Base-by-base conservation (phyloP, 306 rosid genomes). In the Abrus precatorius region DNA sequence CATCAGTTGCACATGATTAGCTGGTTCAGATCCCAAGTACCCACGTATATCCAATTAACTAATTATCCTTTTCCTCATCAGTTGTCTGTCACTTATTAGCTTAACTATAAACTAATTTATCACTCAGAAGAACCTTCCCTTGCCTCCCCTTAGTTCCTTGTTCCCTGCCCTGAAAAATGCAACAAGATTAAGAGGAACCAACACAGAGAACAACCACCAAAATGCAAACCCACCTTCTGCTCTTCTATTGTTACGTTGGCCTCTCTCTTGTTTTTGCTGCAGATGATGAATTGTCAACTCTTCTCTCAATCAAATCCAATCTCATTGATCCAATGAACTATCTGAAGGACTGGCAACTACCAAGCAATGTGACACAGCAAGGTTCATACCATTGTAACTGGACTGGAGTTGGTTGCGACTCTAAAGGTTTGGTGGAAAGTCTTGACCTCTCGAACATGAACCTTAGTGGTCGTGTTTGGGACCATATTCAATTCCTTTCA, bases 391-490 rank as follows among this genome's bases (percentile, higher is more conserved):
- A 90, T 79, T 93, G 97, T 76, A 84, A 82, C 80, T 93, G 97
- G 97, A 88, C 83, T 8, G 98, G 99, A 38, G 88, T 95, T 54
- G 3, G 73, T 77, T 95, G 98, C 90, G 88, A 88, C 90, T 77
- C 88, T 30, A 41, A 65, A 66, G 89, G 97, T 68, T 84, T 87
- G 55, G 81, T 96, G 1, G 87, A 82, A 82, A 86, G 86, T 70
- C 89, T 95, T 44, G 92, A 93, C 83, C 91, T 96, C 82, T 92
- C 95, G 78, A 88, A 87, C 90, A 86, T 90, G 94, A 93, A 91
- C 70, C 86, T 96, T 47, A 91, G 91, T 30, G 99, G 97, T 65
- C 68, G 4, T 29, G 85, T 96, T 38, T 85, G 94, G 1, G 84
- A 90, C 54, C 85, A 60, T 52, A 82, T 96, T 38, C 94, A 85